Conservation (phyloP, 179 eudicot species). For the Beta corolliflora region DNA sequence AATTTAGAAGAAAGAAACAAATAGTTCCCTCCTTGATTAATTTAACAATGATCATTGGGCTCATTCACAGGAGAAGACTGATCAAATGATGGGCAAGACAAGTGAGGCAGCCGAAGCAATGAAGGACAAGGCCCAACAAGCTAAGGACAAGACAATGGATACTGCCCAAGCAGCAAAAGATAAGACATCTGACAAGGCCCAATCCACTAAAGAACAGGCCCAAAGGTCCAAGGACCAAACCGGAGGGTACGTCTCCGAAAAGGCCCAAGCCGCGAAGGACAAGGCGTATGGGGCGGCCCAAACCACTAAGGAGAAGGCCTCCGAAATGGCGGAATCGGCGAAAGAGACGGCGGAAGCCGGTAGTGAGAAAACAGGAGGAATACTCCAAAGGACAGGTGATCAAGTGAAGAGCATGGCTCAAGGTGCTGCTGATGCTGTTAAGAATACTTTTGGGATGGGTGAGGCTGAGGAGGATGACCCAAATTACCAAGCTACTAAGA, state of each 20-base stretch:
- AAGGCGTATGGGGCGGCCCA: slow-evolving; percentile 35
- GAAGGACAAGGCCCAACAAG: slow-evolving; percentile 45
- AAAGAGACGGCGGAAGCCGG: slow-evolving; percentile 39
- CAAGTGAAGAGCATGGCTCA: slow-evolving; percentile 44
- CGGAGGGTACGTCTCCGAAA: slow-evolving; percentile 11
- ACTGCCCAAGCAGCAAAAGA: slow-evolving; percentile 45
- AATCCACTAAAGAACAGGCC: slow-evolving; percentile 31
- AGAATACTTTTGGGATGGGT: slow-evolving; percentile 41
- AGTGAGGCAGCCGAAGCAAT: slow-evolving; percentile 32
- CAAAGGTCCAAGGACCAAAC: slow-evolving; percentile 25
- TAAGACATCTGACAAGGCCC: slow-evolving; percentile 36
- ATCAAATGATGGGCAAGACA: slow-evolving; percentile 48
- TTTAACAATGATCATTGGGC: not conserved
- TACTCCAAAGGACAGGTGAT: slow-evolving; percentile 37
- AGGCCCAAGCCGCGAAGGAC: slow-evolving; percentile 32
- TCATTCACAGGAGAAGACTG: slow-evolving; percentile 48
- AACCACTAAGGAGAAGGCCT: slow-evolving; percentile 38
- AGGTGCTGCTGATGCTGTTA: slow-evolving; percentile 51
- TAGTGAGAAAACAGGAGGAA: slow-evolving; percentile 33
- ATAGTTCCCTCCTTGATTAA: not conserved
- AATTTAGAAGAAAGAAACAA: too few species aligned
- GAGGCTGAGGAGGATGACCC: slow-evolving; percentile 29
- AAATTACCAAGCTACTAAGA: slow-evolving; percentile 5
- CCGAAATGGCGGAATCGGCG: slow-evolving; percentile 34
- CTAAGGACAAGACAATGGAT: slow-evolving; percentile 37